Evolutionary conservation across 148 eudicot genomes (phyloP).

Genomic region (Salicornia ramosissima): DNA sequence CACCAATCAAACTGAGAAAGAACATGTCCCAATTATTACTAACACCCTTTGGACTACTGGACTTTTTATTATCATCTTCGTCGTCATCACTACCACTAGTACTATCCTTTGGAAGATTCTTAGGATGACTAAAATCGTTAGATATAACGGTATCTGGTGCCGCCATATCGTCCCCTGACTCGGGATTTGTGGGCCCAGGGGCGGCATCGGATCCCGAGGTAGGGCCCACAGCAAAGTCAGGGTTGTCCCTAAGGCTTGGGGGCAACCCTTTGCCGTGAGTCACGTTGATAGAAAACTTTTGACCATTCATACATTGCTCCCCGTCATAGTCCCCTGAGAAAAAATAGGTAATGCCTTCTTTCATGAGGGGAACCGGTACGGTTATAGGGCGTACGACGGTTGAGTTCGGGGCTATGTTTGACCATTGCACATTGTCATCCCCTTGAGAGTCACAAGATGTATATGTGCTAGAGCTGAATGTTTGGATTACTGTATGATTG

Average conservation of each 20-base stretch:
- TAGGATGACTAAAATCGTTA: constrained; percentile 57
- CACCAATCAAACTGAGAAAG: constrained; percentile 27
- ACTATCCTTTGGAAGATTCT: constrained; percentile 22
- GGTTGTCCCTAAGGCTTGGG: constrained; percentile 35
- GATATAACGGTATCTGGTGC: constrained; percentile 55
- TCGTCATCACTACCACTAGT: constrained; percentile 22
- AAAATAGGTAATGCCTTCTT: constrained; percentile 63
- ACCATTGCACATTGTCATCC: constrained; percentile 49
- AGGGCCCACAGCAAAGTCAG: constrained; percentile 22
- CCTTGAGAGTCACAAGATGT: constrained; percentile 48
- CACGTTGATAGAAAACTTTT: constrained; percentile 58
- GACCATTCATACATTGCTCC: constrained; percentile 68
- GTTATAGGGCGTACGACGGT: constrained; percentile 38
- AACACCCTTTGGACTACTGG: constrained; percentile 26
- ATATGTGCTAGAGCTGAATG: constrained; percentile 61
- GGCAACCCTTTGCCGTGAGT: constrained; percentile 78
- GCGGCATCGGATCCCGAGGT: constrained; percentile 23
- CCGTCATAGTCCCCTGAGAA: constrained; percentile 93
- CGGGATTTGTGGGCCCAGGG: constrained; percentile 43
- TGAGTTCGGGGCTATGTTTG: constrained; percentile 52
- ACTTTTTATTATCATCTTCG: constrained; percentile 19
- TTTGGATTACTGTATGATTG: constrained; percentile 74
- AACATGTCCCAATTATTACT: constrained; percentile 12
- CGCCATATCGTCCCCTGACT: constrained; percentile 47
- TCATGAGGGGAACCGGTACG: constrained; percentile 52